Base-by-base conservation (phyloP, 2,329 filamentous ascomycete species). In the Stylonectria norvegica region DNA sequence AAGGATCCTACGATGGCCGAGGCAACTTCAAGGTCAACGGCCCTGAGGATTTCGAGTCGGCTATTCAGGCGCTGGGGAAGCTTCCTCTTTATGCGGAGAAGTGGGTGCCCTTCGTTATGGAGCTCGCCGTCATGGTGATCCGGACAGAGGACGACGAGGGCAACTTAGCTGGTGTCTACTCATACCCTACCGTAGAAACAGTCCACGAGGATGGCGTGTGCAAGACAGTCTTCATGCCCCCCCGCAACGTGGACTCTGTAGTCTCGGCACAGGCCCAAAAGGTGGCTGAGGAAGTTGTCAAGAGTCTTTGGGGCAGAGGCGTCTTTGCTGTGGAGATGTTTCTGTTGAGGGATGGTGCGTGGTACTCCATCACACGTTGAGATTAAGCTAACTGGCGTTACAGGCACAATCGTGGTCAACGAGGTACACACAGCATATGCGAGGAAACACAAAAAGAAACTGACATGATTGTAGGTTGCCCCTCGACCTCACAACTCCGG, bases 251-350 rank as follows among this genome's bases (percentile, higher is more conserved):
- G 3, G 71, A 81, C 1, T 67, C 72, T 1, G 65, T 71, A 2
- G 72, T 85, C 27, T 77, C 78, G 45, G 65, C 79, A 49, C 69
- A 78, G 55, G 90, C 90, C 0, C 83, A 89, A 59, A 76, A 82
- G 29, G 73, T 96, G 0, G 93, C 90, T 1, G 79, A 81, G 52
- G 81, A 85, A 42, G 90, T 93, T 9, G 81, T 96, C 16, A 76
- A 78, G 29, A 84, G 80, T 36, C 85, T 98, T 39, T 82, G 83
- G 70, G 93, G 93, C 36, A 85, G 93, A 47, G 93, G 93, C 49
- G 87, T 95, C 20, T 98, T 96, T 64, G 93, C 91, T 1, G 91
- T 97, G 0, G 93, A 98, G 68, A 87, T 97, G 81, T 98, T 98
- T 67, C 67, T 97, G 4, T 76, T 90, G 9, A 69, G 81, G 34